Percentiles rank a stretch among this genome's conserved stretches.
phyloP scores from a whole-genome alignment of 192 early-diverging fungal genomes.

The Coemansia sp. region DNA sequence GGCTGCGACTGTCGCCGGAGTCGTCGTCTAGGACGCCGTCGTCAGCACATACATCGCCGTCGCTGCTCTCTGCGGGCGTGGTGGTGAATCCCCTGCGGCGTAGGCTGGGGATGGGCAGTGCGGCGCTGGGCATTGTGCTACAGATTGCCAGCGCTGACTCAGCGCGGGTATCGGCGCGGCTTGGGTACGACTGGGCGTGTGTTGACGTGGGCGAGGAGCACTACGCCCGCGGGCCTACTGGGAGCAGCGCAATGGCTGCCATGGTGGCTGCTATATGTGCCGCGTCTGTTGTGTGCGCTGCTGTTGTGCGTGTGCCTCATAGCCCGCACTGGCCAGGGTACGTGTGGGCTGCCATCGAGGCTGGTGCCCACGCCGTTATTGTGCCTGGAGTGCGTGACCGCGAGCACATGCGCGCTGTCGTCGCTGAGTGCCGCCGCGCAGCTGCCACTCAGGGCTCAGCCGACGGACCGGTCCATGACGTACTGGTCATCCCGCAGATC shows the following conservation, averaged over 20 bases:
- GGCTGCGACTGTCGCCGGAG: neutral
- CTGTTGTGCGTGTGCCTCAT: constrained; percentile 46
- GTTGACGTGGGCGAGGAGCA: constrained; percentile 34
- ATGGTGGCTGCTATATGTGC: constrained; percentile 44
- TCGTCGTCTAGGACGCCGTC: constrained; percentile 1
- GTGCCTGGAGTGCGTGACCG: constrained; percentile 30
- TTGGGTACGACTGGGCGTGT: constrained; percentile 52
- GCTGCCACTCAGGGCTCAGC: neutral
- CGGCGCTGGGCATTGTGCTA: constrained; percentile 42
- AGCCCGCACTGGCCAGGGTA: constrained; percentile 29
- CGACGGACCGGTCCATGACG: neutral
- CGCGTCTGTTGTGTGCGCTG: constrained; percentile 20
- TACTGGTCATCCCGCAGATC: constrained; percentile 47
- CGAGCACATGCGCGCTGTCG: constrained; percentile 26
- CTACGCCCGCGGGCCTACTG: constrained; percentile 26
- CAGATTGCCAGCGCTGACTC: constrained; percentile 40
- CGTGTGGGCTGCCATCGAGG: constrained; percentile 42
- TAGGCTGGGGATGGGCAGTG: constrained; percentile 21
- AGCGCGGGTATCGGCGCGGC: constrained; percentile 27
- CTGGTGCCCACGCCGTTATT: constrained; percentile 48
- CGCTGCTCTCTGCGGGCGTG: constrained; percentile 4
- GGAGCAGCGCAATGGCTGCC: constrained; percentile 29
- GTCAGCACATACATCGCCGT: neutral
- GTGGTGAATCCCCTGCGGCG: constrained; percentile 17
- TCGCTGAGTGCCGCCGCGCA: constrained; percentile 4